Percentiles rank a stretch among this genome's conserved stretches.
Conservation (phyloP, 345 rosid species). For the Cardamine occulta region DNA sequence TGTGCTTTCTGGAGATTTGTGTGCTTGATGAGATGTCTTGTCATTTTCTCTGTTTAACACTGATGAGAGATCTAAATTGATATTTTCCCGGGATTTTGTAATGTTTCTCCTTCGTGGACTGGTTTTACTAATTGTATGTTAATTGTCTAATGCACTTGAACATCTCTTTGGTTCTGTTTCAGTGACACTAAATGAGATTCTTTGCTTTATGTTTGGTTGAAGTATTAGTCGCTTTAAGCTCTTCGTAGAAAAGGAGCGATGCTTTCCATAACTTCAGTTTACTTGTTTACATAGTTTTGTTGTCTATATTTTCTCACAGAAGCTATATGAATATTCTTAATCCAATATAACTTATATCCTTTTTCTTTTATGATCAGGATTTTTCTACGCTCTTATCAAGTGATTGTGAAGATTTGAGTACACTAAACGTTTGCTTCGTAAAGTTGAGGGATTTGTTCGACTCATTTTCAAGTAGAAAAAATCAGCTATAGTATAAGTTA, state of each 20-base stretch:
- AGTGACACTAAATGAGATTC: slow-evolving; percentile 37
- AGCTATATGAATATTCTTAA: slow-evolving; percentile 23
- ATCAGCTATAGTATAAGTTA: too few species aligned
- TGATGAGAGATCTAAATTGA: slow-evolving; percentile 19
- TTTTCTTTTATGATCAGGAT: slow-evolving; percentile 27
- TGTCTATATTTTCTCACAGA: not conserved
- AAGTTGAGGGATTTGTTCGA: slow-evolving; percentile 10
- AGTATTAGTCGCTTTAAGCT: slow-evolving; percentile 18
- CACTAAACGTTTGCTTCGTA: not conserved
- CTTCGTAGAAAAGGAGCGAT: slow-evolving; percentile 31
- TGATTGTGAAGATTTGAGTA: slow-evolving; percentile 1
- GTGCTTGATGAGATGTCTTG: too few species aligned
- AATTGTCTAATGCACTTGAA: not conserved
- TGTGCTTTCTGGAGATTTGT: too few species aligned
- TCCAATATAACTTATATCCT: not conserved
- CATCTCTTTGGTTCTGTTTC: slow-evolving; percentile 22
- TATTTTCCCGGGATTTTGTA: slow-evolving; percentile 9
- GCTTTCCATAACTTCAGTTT: slow-evolving; percentile 30
- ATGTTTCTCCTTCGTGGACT: slow-evolving; percentile 18
- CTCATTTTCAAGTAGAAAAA: slow-evolving; percentile 11
- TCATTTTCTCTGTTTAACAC: too few species aligned
- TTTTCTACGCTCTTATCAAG: slow-evolving; percentile 5
- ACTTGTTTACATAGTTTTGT: slow-evolving; percentile 27
- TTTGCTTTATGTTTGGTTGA: slow-evolving; percentile 39
- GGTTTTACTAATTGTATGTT: slow-evolving; percentile 16